Conservation (phyloP, 2,329 filamentous ascomycete species). For the Truncatella angustata region DNA sequence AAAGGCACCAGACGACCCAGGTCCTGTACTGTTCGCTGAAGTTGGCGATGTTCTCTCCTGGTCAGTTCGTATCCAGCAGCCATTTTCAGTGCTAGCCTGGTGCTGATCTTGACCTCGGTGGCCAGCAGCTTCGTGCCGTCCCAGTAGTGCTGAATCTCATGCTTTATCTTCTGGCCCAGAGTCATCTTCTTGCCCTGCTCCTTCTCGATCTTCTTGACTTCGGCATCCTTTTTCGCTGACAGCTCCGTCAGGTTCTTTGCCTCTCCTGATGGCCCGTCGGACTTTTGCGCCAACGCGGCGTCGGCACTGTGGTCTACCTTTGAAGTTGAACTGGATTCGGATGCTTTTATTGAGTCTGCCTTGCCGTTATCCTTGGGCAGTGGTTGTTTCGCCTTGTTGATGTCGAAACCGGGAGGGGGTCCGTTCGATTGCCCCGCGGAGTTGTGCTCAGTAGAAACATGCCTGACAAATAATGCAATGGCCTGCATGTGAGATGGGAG, state of each 20-base stretch:
- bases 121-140: constrained; percentile 94
- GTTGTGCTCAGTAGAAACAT: constrained; percentile 59
- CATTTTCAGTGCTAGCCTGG: constrained; percentile 91
- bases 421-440: constrained; percentile 51
- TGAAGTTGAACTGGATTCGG: constrained; percentile 27
- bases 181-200: constrained; percentile 86
- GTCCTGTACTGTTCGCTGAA: constrained; percentile 91
- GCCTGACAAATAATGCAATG: constrained; percentile 56
- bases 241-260: constrained; percentile 57
- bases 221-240: constrained; percentile 61
- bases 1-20: constrained; percentile 91
- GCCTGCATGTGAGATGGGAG: constrained; percentile 46
- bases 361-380: constrained; percentile 54
- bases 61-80: constrained; percentile 95
- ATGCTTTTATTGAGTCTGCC: constrained; percentile 32
- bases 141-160: constrained; percentile 93
- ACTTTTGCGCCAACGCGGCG: constrained; percentile 23
- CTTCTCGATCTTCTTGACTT: constrained; percentile 61
- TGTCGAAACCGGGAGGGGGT: constrained; percentile 86
- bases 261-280: constrained; percentile 32
- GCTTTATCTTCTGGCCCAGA: constrained; percentile 88
- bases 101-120: constrained; percentile 90
- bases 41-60: constrained; percentile 86
- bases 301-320: constrained; percentile 22
- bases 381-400: constrained; percentile 86